A percentile compares a stretch with the other conserved stretches of the same genome.
phyloP scores from a whole-genome alignment of 495 filamentous ascomycete genomes.

The Lophium mytilinum region DNA sequence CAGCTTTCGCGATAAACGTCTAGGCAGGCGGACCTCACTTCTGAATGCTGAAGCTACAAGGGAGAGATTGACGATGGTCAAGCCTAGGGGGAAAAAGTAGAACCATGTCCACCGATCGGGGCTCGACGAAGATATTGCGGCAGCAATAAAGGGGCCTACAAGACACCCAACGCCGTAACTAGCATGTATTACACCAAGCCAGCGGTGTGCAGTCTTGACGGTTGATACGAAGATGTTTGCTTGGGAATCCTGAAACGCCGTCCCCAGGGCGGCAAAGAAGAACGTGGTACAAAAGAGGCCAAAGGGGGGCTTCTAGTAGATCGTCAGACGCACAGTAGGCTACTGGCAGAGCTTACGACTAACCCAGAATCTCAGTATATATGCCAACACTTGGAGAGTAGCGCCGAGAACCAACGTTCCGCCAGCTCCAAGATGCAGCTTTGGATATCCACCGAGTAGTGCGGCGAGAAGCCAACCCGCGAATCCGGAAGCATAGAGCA shows the following conservation, averaged over 20 bases:
- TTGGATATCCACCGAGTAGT: constrained; percentile 41
- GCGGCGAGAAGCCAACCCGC: constrained; percentile 43
- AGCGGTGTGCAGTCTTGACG: constrained; percentile 42
- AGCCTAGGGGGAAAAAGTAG: constrained; percentile 38
- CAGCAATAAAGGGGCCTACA: constrained; percentile 44
- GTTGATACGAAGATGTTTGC: constrained; percentile 43
- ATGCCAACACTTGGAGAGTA: constrained; percentile 39
- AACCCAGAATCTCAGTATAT: constrained; percentile 41
- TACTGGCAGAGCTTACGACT: too few relatives aligned
- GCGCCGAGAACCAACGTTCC: constrained; percentile 43
- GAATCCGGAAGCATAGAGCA: constrained; percentile 25
- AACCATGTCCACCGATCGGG: constrained; percentile 37
- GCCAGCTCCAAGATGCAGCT: constrained; percentile 38
- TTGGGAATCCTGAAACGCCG: constrained; percentile 48
- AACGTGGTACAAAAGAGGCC: constrained; percentile 42
- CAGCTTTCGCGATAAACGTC: not conserved
- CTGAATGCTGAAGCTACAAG: constrained; percentile 14
- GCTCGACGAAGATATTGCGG: constrained; percentile 33
- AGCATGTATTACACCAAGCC: constrained; percentile 50
- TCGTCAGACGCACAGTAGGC: too few relatives aligned
- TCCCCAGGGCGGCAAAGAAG: constrained; percentile 42
- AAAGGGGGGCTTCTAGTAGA: constrained; percentile 35
- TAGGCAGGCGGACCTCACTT: not conserved
- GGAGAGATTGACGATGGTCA: constrained; percentile 37
- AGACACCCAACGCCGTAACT: constrained; percentile 48